Conservation (phyloP, 176 grass and related monocot genomes). For the Paspalum vaginatum region DNA sequence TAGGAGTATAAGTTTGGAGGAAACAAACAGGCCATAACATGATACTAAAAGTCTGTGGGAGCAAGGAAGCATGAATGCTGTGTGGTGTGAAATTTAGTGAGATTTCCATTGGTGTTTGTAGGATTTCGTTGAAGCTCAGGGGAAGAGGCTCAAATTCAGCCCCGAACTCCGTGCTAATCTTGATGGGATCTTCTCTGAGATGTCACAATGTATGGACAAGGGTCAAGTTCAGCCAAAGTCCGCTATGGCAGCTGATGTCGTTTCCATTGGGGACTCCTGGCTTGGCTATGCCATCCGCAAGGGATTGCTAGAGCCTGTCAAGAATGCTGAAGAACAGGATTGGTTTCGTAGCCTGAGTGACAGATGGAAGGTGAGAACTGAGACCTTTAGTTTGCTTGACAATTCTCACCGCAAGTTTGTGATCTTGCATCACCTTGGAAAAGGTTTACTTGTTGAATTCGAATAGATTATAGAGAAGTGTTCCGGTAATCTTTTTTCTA, state of each 20-base stretch:
- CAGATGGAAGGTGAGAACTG: constrained; percentile 84
- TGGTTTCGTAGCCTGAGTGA: constrained; percentile 75
- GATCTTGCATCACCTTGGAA: constrained; percentile 4
- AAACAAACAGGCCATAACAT: background rate
- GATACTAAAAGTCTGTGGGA: background rate
- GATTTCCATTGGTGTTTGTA: constrained; percentile 29
- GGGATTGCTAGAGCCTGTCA: constrained; percentile 78
- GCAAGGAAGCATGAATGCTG: background rate
- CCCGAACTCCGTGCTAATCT: constrained; percentile 56
- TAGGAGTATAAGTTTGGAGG: background rate
- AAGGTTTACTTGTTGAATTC: background rate
- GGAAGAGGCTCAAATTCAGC: constrained; percentile 77
- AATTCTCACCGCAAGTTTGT: background rate
- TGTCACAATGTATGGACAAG: constrained; percentile 68
- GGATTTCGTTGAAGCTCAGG: constrained; percentile 85
- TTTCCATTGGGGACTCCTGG: constrained; percentile 90
- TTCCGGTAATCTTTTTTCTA: no score
- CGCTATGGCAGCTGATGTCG: constrained; percentile 67
- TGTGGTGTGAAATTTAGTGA: constrained; percentile 11
- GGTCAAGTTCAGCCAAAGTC: constrained; percentile 68
- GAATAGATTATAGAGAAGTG: background rate
- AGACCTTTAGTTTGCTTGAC: constrained; percentile 13
- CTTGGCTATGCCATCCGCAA: constrained; percentile 63
- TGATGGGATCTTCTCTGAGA: constrained; percentile 68
- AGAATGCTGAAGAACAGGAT: constrained; percentile 65